Conservation (phyloP, 352 stramenopile genomes). For the Phytophthora capsici region DNA sequence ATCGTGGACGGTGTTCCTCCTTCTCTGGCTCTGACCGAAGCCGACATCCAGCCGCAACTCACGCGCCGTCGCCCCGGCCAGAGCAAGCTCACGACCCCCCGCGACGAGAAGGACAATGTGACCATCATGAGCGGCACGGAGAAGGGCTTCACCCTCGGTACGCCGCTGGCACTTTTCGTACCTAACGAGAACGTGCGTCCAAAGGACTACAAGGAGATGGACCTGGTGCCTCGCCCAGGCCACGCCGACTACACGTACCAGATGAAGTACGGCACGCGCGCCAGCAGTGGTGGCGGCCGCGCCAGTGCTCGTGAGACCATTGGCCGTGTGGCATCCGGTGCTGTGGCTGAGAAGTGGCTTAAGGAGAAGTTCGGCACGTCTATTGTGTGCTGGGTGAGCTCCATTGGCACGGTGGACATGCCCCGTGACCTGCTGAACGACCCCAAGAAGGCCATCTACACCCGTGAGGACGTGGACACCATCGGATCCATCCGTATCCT, state of each 20-base stretch:
- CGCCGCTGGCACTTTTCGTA: constrained; percentile 97
- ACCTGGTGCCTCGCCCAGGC: constrained; percentile 87
- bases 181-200: constrained; percentile 98
- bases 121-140: constrained; percentile 98
- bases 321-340: constrained; percentile 96
- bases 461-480: constrained; percentile 84
- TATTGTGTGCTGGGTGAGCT: constrained; percentile 91
- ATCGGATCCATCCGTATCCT: constrained; percentile 86
- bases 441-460: constrained; percentile 70
- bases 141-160: constrained; percentile 94
- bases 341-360: constrained; percentile 97
- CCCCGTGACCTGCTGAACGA: constrained; percentile 70
- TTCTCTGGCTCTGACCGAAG: constrained; percentile 94
- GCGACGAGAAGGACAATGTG: constrained; percentile 97
- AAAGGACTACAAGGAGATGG: constrained; percentile 98
- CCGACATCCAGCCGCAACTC: constrained; percentile 98
- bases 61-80: constrained; percentile 97
- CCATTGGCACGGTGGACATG: constrained; percentile 89
- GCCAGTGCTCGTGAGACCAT: constrained; percentile 98
- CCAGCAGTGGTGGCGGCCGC: constrained; percentile 96
- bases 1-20: constrained; percentile 98
- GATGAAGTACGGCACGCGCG: constrained; percentile 99
- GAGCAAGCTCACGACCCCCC: constrained; percentile 97
- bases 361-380: constrained; percentile 90
- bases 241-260: constrained; percentile 99